Percentiles rank a stretch among this genome's conserved stretches.
phyloP scores from a whole-genome alignment of 257 asterid genomes.

The Solanum lignicaule region DNA sequence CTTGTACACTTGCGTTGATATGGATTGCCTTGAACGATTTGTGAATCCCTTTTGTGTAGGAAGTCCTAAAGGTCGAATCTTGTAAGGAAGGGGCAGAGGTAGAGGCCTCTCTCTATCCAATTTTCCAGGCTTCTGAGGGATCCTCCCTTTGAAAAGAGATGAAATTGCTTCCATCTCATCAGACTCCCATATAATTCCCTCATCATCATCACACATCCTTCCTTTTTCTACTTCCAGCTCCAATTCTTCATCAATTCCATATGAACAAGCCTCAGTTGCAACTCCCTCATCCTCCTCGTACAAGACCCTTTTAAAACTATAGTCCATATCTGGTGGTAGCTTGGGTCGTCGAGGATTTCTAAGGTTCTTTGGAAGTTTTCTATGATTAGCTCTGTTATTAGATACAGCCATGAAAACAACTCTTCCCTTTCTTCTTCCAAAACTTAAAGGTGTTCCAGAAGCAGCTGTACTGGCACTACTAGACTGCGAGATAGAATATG shows the following conservation, averaged over 20 bases:
- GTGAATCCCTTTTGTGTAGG: conserved; percentile 47
- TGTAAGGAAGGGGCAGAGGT: conserved; percentile 66
- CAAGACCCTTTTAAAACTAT: not conserved
- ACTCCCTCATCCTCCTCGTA: conserved; percentile 6
- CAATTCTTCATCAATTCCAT: not conserved
- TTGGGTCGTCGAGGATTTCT: conserved; percentile 48
- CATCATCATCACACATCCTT: conserved; percentile 4
- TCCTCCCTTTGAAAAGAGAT: conserved; percentile 64
- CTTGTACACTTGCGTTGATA: conserved; percentile 58
- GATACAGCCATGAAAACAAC: conserved; percentile 5
- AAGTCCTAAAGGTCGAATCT: conserved; percentile 52
- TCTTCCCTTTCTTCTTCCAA: not conserved
- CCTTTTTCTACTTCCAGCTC: not conserved
- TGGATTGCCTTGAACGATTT: conserved; percentile 31
- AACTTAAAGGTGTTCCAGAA: not conserved
- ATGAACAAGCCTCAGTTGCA: not conserved
- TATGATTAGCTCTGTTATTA: conserved; percentile 10
- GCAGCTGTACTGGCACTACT: not conserved
- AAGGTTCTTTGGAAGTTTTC: conserved; percentile 48
- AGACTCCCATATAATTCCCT: conserved; percentile 42
- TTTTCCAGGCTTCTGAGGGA: conserved; percentile 79
- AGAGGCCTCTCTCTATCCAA: conserved; percentile 48
- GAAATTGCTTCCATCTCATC: conserved; percentile 84
- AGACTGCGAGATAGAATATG: not conserved
- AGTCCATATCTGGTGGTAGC: conserved; percentile 32